phyloP scores from a whole-genome alignment of 495 filamentous ascomycete species.

The Aspergillus carlsbadensis region DNA sequence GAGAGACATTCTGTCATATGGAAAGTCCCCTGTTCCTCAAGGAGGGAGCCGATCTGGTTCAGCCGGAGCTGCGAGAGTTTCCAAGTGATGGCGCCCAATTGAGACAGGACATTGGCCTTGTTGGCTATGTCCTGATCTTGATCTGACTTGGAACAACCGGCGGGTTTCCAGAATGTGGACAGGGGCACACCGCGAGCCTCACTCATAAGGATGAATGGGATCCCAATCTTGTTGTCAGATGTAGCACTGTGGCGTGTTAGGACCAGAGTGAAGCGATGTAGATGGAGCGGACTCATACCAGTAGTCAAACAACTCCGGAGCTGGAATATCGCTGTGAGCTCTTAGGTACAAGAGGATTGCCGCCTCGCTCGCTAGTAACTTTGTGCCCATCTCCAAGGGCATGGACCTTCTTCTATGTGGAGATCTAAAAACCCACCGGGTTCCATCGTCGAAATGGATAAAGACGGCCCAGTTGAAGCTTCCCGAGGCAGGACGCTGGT shows the following conservation, averaged over 20 bases:
- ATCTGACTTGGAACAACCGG: constrained; percentile 12
- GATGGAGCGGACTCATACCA: constrained; percentile 8
- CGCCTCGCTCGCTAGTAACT: constrained; percentile 26
- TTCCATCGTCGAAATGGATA: constrained; percentile 25
- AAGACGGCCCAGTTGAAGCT: constrained; percentile 30
- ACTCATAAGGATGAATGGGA: constrained; percentile 29
- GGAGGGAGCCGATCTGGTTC: constrained; percentile 26
- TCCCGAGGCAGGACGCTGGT: constrained; percentile 25
- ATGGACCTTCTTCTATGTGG: constrained; percentile 14
- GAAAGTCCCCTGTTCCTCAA: constrained; percentile 20
- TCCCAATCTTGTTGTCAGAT: constrained; percentile 22
- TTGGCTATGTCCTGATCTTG: constrained; percentile 4
- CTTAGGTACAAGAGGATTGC: constrained; percentile 25
- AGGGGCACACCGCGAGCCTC: constrained; percentile 26
- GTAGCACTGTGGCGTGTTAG: constrained; percentile 16
- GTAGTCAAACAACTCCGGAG: constrained; percentile 25
- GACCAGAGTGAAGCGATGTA: too few relatives aligned
- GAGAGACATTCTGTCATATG: constrained; percentile 24
- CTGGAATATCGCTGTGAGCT: constrained; percentile 27
- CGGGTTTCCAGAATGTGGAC: constrained; percentile 19
- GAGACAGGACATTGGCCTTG: constrained; percentile 23
- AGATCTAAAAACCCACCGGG: constrained; percentile 30
- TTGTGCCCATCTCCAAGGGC: constrained; percentile 19
- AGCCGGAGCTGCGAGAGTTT: constrained; percentile 28
- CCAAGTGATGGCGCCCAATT: constrained; percentile 23